phyloP scores from a whole-genome alignment of 306 rosid species.

The Clitoria ternatea region DNA sequence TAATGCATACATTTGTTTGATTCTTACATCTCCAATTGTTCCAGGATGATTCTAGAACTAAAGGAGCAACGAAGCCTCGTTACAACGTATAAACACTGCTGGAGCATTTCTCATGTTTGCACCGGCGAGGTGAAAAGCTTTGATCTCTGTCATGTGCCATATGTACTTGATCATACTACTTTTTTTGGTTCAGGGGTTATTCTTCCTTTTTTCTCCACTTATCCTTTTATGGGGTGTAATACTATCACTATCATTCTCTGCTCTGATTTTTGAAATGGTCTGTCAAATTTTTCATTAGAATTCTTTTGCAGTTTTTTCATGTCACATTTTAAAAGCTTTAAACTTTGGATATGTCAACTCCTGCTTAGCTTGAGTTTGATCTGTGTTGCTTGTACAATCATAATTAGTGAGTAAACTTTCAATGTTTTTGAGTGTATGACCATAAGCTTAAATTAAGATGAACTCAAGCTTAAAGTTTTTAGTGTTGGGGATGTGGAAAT shows the following conservation, averaged over 20 bases:
- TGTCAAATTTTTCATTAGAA: constrained; percentile 5
- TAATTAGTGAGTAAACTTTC: neutral
- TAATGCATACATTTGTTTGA: neutral
- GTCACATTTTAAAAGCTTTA: neutral
- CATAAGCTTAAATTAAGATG: neutral
- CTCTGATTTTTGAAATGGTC: constrained; percentile 1
- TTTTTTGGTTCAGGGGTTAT: constrained; percentile 7
- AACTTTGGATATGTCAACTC: neutral
- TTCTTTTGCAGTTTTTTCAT: constrained; percentile 6
- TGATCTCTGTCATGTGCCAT: constrained; percentile 4
- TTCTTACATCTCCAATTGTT: constrained; percentile 31
- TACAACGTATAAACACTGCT: constrained; percentile 48
- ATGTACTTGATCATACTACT: neutral
- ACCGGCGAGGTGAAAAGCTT: constrained; percentile 14
- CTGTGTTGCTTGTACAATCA: neutral
- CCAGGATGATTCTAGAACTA: constrained; percentile 83
- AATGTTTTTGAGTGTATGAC: neutral
- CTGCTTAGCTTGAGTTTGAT: neutral
- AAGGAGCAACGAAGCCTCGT: constrained; percentile 62
- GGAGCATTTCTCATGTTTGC: constrained; percentile 14
- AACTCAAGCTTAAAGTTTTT: neutral
- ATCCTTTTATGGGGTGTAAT: constrained; percentile 7
- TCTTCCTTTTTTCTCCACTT: neutral
- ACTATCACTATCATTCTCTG: neutral
- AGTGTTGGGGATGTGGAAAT: neutral